Evolutionary conservation across 2,329 filamentous ascomycete species (phyloP).

Genomic region (Ceratocystis variospora): DNA sequence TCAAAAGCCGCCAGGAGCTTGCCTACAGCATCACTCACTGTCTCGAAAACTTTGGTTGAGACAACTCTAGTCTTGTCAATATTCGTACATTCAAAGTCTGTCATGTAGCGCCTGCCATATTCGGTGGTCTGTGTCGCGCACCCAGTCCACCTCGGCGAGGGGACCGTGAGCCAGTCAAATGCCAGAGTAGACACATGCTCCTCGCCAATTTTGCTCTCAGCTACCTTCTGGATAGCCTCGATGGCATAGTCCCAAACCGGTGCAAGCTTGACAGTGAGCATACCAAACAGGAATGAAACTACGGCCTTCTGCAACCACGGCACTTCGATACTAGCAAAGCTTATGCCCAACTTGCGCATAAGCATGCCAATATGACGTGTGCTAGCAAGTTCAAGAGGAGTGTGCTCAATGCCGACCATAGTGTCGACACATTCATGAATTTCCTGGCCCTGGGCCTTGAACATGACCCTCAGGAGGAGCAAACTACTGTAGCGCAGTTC

Average conservation of each 20-base stretch:
- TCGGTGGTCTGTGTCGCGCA: constrained; percentile 27
- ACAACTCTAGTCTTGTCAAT: constrained; percentile 44
- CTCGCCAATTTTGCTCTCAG: constrained; percentile 57
- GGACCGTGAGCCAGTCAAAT: constrained; percentile 60
- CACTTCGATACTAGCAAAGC: constrained; percentile 46
- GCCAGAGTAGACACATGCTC: constrained; percentile 56
- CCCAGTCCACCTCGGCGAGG: constrained; percentile 42
- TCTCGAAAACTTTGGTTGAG: constrained; percentile 38
- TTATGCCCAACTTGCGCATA: constrained; percentile 58
- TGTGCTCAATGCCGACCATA: constrained; percentile 70
- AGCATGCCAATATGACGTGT: constrained; percentile 70
- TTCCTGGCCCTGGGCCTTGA: constrained; percentile 26
- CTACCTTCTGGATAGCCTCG: constrained; percentile 60
- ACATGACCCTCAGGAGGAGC: constrained; percentile 52
- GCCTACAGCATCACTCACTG: constrained; percentile 40
- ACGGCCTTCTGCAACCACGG: constrained; percentile 59
- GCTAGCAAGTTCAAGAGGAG: constrained; percentile 61
- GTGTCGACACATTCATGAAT: constrained; percentile 27
- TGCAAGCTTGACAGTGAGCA: constrained; percentile 72
- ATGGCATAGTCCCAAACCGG: constrained; percentile 80
- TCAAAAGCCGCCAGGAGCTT: constrained; percentile 52
- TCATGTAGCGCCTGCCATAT: constrained; percentile 33
- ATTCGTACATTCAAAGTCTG: constrained; percentile 78
- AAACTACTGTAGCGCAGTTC: constrained; percentile 60
- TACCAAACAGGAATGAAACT: constrained; percentile 72